Conservation (phyloP, 768 basidiomycete genomes). For the Asterophora parasitica region DNA sequence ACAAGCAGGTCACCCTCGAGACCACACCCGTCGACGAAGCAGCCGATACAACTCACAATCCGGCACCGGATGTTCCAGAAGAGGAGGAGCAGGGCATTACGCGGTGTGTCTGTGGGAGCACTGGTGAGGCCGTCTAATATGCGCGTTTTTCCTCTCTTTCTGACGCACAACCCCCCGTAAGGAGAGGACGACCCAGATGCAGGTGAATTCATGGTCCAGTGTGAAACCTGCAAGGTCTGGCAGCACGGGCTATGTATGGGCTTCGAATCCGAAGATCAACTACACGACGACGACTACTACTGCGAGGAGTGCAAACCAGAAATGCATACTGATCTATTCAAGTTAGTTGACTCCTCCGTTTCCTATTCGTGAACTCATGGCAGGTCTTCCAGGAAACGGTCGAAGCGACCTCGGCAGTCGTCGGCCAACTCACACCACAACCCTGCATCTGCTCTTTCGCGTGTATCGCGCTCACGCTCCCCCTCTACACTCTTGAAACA, state of each 20-base stretch:
- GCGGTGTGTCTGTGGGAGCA: conserved; percentile 82
- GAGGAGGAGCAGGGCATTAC: conserved; percentile 67
- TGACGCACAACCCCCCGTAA: conserved; percentile 24
- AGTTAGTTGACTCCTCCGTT: conserved; percentile 42
- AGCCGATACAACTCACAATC: conserved; percentile 27
- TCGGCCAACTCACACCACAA: conserved; percentile 61
- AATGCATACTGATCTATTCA: conserved; percentile 75
- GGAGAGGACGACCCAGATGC: conserved; percentile 75
- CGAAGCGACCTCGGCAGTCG: conserved; percentile 58
- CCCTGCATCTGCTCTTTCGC: conserved; percentile 38
- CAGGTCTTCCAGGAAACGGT: conserved; percentile 46
- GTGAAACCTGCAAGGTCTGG: conserved; percentile 96
- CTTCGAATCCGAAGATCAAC: conserved; percentile 70
- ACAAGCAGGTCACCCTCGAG: conserved; percentile 24
- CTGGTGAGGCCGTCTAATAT: conserved; percentile 45
- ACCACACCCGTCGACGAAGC: conserved; percentile 22
- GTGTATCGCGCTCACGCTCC: conserved; percentile 73
- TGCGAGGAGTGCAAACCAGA: conserved; percentile 93
- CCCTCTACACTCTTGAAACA: conserved; percentile 54
- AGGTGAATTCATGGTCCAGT: conserved; percentile 96
- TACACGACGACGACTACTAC: conserved; percentile 79
- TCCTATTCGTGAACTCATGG: conserved; percentile 16
- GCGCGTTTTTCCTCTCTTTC: conserved; percentile 15
- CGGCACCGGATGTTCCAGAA: conserved; percentile 38
- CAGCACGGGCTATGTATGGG: conserved; percentile 98